Evolutionary conservation across 116 monocot species (phyloP).

Genomic region (Trichopus zeylanicus): DNA sequence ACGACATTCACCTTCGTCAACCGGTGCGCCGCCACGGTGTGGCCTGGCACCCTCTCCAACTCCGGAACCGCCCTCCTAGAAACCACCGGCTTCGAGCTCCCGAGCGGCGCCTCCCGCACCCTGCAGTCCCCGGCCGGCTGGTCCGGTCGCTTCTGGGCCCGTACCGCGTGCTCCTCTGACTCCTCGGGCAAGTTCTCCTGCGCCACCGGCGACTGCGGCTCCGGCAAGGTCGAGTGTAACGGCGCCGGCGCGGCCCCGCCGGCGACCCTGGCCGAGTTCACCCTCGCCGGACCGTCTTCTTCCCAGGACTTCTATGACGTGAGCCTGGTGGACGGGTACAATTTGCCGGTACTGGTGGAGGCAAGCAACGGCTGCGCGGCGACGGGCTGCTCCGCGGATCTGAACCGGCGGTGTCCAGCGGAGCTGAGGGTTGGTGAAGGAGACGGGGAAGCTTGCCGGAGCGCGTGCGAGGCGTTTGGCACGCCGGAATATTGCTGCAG

Average conservation of each 20-base stretch:
- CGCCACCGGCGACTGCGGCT: constrained; percentile 43
- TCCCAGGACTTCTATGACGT: constrained; percentile 69
- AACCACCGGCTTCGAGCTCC: constrained; percentile 48
- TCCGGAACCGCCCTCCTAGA: constrained; percentile 26
- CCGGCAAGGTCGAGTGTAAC: constrained; percentile 13
- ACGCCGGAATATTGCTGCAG: constrained; percentile 66
- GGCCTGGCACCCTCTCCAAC: constrained; percentile 47
- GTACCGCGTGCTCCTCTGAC: constrained; percentile 33
- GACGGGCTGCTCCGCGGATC: constrained; percentile 15
- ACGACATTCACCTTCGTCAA: constrained; percentile 36
- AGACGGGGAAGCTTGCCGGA: constrained; percentile 30
- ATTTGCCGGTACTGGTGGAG: constrained; percentile 26
- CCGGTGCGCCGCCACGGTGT: constrained; percentile 26
- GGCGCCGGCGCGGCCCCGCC: constrained; percentile 26
- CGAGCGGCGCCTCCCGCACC: constrained; percentile 13
- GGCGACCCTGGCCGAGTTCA: constrained; percentile 35
- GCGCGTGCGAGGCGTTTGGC: constrained; percentile 72
- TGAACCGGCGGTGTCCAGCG: constrained; percentile 19
- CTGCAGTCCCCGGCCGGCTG: constrained; percentile 31
- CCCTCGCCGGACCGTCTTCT: constrained; percentile 3
- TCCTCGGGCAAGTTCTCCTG: constrained; percentile 18
- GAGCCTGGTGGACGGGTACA: constrained; percentile 78
- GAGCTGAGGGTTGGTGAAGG: constrained; percentile 15
- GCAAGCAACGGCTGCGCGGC: constrained; percentile 7
- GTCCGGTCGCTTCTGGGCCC: constrained; percentile 48